Base-by-base conservation (phyloP, 345 rosid genomes). In the Capsella bursapastoris region DNA sequence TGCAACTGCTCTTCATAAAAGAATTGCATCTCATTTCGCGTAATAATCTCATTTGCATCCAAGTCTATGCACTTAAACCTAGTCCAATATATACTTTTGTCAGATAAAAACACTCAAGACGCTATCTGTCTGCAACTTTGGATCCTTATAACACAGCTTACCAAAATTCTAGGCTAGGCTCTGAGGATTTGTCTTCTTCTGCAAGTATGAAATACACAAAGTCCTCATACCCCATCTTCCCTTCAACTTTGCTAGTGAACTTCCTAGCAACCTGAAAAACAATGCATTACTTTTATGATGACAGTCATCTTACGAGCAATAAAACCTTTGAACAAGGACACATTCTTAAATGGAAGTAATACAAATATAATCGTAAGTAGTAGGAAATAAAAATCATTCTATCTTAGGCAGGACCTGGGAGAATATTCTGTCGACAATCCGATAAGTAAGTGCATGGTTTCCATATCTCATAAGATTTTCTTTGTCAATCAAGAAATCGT, bases 131-230 rank as follows among this genome's bases (percentile, higher is more conserved):
- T 28, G 35, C 5, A 15, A 47, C 34, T 28, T 32, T 25, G 34
- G 28, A 31, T 48, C 8, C 31, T 38, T 47, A 76, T 0, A 14
- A 22, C 74, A 56, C 52, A 29, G 55, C 70, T 68, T 91, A 91
- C 98, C 98, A 93, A 73, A 88, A 93, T 79, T 93, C 98, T 51
- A 93, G 98, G 84, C 98, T 93, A 80, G 97, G 96, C 80, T 84
- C 94, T 13, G 98, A 87, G 57, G 98, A 86, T 80, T 93, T 93
- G 74, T 93, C 98, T 83, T 93, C 98, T 85, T 93, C 98, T 1
- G 98, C 86, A 41, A 93, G 87, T 73, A 93, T 93, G 82, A 93
- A 93, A 83, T 89, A 88, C n/a, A 91, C 98, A 72, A 93, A 93
- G 75, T 93, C 98, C 75, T 93, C 98, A 77, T 93, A 93, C 28